These are phyloP conservation scores for Hypsizygus ulmarius DNA, from an alignment of 1,284 basidiomycete genomes.

Conservation along the genomic window DNA sequence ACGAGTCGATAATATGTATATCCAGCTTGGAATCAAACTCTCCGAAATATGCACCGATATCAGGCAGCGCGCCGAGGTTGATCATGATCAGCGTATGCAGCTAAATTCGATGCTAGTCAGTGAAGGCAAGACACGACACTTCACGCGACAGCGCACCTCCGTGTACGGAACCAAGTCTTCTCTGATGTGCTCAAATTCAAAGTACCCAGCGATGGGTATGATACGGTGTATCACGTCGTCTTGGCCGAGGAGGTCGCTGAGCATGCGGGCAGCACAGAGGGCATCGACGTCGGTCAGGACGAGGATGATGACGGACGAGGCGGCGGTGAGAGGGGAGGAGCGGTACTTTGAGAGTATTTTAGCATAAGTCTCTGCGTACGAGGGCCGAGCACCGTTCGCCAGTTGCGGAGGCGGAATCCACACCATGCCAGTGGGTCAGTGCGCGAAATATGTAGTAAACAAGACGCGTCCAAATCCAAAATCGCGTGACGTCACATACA, in stretches of 20 bases:
- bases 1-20: constrained; percentile 93
- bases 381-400: constrained; percentile 51
- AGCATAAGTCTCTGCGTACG: constrained; percentile 81
- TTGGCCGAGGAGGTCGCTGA: constrained; percentile 87
- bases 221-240: constrained; percentile 93
- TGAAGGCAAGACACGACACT: background rate
- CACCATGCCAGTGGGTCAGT: constrained; percentile 45
- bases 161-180: constrained; percentile 66
- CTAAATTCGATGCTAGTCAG: constrained; percentile 38
- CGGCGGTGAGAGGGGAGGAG: constrained; percentile 72
- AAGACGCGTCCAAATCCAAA: constrained; percentile 11
- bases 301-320: constrained; percentile 81
- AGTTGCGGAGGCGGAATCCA: constrained; percentile 68
- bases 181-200: constrained; percentile 57
- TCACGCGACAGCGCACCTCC: constrained; percentile 55
- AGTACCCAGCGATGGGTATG: constrained; percentile 88
- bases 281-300: constrained; percentile 90
- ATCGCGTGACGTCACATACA: constrained; percentile 15
- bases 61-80: constrained; percentile 89
- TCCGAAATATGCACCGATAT: constrained; percentile 74
- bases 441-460: background rate
- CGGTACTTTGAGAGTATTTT: constrained; percentile 72
- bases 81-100: constrained; percentile 89
- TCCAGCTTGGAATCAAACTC: constrained; percentile 58
- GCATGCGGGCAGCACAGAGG: constrained; percentile 85